Evolutionary conservation across 176 grass and related monocot genomes (phyloP).

Genomic region (Juncus effusus): DNA sequence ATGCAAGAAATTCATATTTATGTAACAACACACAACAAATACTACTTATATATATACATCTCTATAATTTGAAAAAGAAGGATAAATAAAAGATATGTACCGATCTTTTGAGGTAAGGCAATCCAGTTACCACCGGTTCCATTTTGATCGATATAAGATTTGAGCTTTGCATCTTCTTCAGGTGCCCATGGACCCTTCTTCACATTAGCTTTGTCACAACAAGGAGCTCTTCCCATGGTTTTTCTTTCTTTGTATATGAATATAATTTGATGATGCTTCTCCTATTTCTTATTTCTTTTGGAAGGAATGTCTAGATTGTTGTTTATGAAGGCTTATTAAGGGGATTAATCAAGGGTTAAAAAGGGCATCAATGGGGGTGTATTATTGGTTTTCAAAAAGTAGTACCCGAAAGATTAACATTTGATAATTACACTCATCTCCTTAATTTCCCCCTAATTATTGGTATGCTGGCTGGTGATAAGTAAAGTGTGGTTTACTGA

Average conservation of each 20-base stretch:
- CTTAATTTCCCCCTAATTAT: background rate
- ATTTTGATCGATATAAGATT: conserved; percentile 90
- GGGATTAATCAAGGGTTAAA: conserved; percentile 47
- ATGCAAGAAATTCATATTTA: background rate
- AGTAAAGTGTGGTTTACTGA: conserved; percentile 43
- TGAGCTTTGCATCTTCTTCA: conserved; percentile 85
- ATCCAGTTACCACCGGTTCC: conserved; percentile 97
- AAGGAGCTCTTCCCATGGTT: conserved; percentile 89
- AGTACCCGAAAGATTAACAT: background rate
- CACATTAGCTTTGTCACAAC: conserved; percentile 87
- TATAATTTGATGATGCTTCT: background rate
- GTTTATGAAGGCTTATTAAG: conserved; percentile 35
- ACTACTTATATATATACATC: background rate
- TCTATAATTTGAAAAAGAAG: background rate
- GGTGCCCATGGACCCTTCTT: conserved; percentile 95
- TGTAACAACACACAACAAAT: conserved; percentile 7
- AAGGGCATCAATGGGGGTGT: conserved; percentile 33
- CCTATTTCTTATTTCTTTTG: background rate
- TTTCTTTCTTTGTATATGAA: background rate
- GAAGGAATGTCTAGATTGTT: conserved; percentile 6
- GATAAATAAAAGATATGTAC: conserved; percentile 30
- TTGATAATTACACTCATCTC: background rate
- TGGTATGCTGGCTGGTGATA: conserved; percentile 26
- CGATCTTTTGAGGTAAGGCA: conserved; percentile 84
- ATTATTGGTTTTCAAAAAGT: conserved; percentile 53